Evolutionary conservation across 129 eudicot species (phyloP).

Genomic region (Smallanthus sonchifolius): DNA sequence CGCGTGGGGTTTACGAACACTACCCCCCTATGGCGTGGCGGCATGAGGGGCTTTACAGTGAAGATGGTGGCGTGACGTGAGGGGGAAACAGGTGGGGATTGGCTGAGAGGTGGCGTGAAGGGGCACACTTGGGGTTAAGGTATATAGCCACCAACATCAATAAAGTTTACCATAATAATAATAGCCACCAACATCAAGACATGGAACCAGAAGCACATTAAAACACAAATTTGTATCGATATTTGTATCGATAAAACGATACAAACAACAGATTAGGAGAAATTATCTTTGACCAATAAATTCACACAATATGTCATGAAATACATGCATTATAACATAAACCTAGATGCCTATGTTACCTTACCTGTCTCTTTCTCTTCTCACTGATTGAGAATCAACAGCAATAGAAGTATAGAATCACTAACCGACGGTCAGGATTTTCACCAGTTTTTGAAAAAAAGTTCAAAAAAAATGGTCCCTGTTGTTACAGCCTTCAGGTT

Average conservation of each 20-base stretch:
- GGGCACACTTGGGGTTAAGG: too few relatives aligned
- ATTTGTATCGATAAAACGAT: not conserved
- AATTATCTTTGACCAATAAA: not conserved
- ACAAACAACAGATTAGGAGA: not conserved
- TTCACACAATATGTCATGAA: conserved; percentile 9
- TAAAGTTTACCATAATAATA: too few relatives aligned
- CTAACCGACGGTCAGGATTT: conserved; percentile 24
- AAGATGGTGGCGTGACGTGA: too few relatives aligned
- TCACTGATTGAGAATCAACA: not conserved
- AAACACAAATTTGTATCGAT: not conserved
- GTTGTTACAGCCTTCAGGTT: conserved; percentile 17
- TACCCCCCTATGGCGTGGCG: too few relatives aligned
- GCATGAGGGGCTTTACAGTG: too few relatives aligned
- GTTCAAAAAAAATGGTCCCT: not conserved
- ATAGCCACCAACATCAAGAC: not conserved
- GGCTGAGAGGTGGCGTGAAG: too few relatives aligned
- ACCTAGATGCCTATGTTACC: conserved; percentile 17
- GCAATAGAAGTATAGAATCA: conserved; percentile 5
- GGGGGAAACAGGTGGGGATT: too few relatives aligned
- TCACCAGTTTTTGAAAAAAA: not conserved
- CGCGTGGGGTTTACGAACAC: too few relatives aligned
- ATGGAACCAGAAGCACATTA: not conserved
- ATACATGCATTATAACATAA: conserved; percentile 11
- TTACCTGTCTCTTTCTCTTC: conserved; percentile 19
- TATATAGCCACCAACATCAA: too few relatives aligned